Conservation (phyloP, 495 filamentous ascomycete genomes). For the Clavariopsis aquatica region DNA sequence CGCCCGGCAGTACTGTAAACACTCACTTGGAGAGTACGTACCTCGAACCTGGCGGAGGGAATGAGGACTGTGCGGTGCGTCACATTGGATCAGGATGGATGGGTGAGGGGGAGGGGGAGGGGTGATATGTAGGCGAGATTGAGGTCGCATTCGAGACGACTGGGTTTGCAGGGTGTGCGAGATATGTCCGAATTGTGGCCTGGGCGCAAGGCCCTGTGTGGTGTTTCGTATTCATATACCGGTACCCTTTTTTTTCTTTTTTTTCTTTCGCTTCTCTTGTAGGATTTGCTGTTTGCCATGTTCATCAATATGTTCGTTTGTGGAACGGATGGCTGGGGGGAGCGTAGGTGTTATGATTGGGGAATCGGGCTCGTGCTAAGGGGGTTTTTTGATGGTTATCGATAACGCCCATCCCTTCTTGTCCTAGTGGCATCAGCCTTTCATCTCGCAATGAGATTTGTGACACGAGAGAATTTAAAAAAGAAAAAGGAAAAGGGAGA, state of each 20-base stretch:
- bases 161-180: no score
- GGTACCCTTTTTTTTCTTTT: no score
- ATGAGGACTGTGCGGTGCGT: background rate
- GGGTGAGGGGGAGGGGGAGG: background rate
- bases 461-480: no score
- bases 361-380: no score
- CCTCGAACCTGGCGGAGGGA: background rate
- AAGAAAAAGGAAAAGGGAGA: no score
- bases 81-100: background rate
- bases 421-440: background rate
- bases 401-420: conserved; percentile 1
- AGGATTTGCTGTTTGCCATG: background rate
- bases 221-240: no score
- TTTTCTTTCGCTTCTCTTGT: background rate
- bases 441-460: background rate
- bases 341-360: no score
- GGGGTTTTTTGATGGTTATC: background rate
- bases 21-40: background rate
- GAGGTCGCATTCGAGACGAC: background rate
- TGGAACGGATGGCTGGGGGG: no score
- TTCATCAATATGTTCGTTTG: no score
- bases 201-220: no score
- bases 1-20: background rate
- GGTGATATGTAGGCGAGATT: background rate
- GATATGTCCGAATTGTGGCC: no score